A percentile compares a stretch with the other conserved stretches of the same genome.
Conservation (phyloP, 345 rosid species). For the Syzygium aromaticum region DNA sequence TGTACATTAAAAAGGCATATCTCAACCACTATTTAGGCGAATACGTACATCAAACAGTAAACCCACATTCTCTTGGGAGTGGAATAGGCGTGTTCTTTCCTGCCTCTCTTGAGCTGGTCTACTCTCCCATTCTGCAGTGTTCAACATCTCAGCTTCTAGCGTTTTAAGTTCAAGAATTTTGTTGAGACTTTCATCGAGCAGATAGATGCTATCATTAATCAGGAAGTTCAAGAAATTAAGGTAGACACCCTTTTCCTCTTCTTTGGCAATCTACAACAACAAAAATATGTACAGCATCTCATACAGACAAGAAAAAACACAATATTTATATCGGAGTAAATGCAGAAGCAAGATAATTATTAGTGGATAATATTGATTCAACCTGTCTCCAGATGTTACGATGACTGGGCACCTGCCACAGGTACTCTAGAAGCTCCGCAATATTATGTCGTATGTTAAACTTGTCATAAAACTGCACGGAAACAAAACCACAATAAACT, state of each 20-base stretch:
- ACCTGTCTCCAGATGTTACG: conserved; percentile 98
- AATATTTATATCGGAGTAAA: neutral
- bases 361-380: conserved; percentile 4
- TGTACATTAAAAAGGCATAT: neutral
- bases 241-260: conserved; percentile 99
- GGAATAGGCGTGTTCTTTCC: conserved; percentile 89
- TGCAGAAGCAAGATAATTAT: neutral
- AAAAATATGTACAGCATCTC: neutral
- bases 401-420: conserved; percentile 99
- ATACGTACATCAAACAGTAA: neutral
- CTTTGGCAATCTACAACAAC: conserved; percentile 82
- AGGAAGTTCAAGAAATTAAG: conserved; percentile 96
- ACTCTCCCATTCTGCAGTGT: conserved; percentile 84
- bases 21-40: neutral
- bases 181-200: conserved; percentile 97
- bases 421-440: conserved; percentile 94
- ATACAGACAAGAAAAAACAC: neutral
- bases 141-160: conserved; percentile 94
- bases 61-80: conserved; percentile 84
- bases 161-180: conserved; percentile 92
- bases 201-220: conserved; percentile 95
- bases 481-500: neutral
- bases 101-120: conserved; percentile 96
- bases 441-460: conserved; percentile 97
- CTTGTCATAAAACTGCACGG: conserved; percentile 89